Evolutionary conservation across 139 green algal species (phyloP), one percentile per base, ranked within the genome.

Genomic region (Chlorokybus atmophyticus): DNA sequence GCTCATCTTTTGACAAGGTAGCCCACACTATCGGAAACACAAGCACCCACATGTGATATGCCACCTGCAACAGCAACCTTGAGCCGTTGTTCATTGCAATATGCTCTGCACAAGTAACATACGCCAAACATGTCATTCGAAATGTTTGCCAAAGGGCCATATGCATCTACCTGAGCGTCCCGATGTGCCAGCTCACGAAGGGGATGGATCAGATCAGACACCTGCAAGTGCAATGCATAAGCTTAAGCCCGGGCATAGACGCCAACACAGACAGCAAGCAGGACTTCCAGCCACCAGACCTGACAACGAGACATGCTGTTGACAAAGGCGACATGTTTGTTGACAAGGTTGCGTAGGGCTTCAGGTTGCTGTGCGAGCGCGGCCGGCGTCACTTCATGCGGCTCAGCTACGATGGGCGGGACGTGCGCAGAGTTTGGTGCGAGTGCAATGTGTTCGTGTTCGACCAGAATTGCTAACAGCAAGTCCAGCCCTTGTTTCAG

Each of bases 1-100:
- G 87, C 70, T 98, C 83, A 66, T 93, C 82, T 75, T 90, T 87
- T 26, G 85, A 71, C 24, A 97, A 68, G 4, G 83, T 87, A 40
- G 81, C 84, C 92, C 92, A 99, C 29, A 96, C 83, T 57, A 99
- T 96, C 64, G 92, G 92, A 73, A 98, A 98, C 19, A 95, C 70
- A 41, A 95, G 75, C 29, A 95, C 86, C 89, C 85, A 94, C 21
- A 93, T 42, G 60, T 91, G 80, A 44, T 77, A 78, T 23, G 79
- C 71, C 39, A 85, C 4, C 7, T 44, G 38, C 38, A 44, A 44
- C 38, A 17, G 77, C 78, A 29, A 88, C 64, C n/a, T n/a, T n/a
- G n/a, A n/a, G n/a, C n/a, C n/a, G n/a, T n/a, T n/a, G n/a, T n/a
- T n/a, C n/a, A n/a, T n/a, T n/a, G n/a, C n/a, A n/a, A n/a, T n/a